phyloP scores from a whole-genome alignment of 352 stramenopile genomes.

The Globisporangium emineosum region DNA sequence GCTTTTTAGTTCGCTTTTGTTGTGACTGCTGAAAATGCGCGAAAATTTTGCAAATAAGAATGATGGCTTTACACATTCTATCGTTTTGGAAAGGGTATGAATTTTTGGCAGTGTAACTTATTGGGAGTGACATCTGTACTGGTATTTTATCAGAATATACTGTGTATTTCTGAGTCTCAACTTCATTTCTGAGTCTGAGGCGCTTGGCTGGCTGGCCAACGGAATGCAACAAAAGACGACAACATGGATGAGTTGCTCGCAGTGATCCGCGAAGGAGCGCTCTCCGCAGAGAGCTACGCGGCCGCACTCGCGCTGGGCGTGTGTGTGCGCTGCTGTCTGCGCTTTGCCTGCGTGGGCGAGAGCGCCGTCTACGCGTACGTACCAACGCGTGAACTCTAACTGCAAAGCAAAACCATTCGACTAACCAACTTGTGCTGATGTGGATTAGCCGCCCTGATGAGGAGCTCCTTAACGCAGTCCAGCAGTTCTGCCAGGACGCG shows the following conservation, averaged over 20 bases:
- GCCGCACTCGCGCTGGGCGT: constrained; percentile 27
- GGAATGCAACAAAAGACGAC: neutral
- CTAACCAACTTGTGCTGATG: neutral
- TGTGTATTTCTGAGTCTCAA: too few relatives aligned
- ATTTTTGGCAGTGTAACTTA: too few relatives aligned
- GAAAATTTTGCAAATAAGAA: too few relatives aligned
- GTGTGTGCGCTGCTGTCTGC: constrained; percentile 68
- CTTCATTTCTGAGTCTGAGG: neutral
- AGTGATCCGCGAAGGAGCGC: constrained; percentile 19
- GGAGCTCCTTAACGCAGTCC: constrained; percentile 22
- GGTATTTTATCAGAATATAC: too few relatives aligned
- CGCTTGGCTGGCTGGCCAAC: neutral
- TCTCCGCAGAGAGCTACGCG: constrained; percentile 34
- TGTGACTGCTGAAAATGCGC: too few relatives aligned
- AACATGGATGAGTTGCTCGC: constrained; percentile 23
- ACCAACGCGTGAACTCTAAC: neutral
- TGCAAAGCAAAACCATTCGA: neutral
- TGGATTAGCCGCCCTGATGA: constrained; percentile 22
- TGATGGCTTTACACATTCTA: too few relatives aligned
- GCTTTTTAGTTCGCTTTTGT: too few relatives aligned
- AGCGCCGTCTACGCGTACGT: constrained; percentile 54
- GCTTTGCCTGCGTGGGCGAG: constrained; percentile 50
- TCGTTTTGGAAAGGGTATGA: too few relatives aligned
- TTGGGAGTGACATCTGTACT: too few relatives aligned
- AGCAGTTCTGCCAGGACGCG: neutral